phyloP scores from a whole-genome alignment of 306 rosid species.

The Chamaecrista fasciculata region DNA sequence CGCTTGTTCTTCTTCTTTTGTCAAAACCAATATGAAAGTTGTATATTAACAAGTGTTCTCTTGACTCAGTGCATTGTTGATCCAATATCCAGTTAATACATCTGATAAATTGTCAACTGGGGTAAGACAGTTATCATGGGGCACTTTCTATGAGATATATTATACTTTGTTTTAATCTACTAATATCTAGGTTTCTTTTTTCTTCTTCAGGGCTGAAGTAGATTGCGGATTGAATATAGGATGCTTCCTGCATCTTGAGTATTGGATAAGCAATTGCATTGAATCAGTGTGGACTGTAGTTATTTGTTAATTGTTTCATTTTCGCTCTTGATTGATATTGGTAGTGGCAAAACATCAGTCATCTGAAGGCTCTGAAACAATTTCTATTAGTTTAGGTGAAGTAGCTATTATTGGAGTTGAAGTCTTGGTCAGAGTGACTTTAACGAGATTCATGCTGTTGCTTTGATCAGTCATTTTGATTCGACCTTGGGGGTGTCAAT shows the following conservation, averaged over 20 bases:
- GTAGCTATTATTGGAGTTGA: slow-evolving; percentile 42
- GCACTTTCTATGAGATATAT: background rate
- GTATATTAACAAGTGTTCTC: slow-evolving; percentile 28
- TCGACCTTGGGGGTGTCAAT: slow-evolving; percentile 46
- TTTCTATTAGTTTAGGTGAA: slow-evolving; percentile 50
- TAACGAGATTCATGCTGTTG: slow-evolving; percentile 38
- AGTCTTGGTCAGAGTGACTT: slow-evolving; percentile 42
- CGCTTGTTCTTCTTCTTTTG: slow-evolving; percentile 11
- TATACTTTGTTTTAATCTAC: background rate
- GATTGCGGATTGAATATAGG: slow-evolving; percentile 43
- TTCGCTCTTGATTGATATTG: slow-evolving; percentile 52
- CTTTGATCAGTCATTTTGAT: slow-evolving; percentile 38
- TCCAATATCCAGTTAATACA: slow-evolving; percentile 54
- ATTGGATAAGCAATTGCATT: slow-evolving; percentile 40
- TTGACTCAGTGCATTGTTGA: slow-evolving; percentile 67
- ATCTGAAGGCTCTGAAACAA: slow-evolving; percentile 45
- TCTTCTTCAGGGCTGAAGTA: slow-evolving; percentile 58
- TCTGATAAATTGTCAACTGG: slow-evolving; percentile 55
- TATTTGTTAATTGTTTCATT: slow-evolving; percentile 36
- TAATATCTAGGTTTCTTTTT: slow-evolving; percentile 15
- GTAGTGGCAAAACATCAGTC: slow-evolving; percentile 36
- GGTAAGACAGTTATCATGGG: slow-evolving; percentile 42
- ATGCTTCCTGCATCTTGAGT: slow-evolving; percentile 55
- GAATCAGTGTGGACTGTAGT: slow-evolving; percentile 45
- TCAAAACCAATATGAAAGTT: background rate